A percentile compares a stretch with the other conserved stretches of the same genome.
Evolutionary conservation across 192 early-diverging fungal species (phyloP).

Genomic region (Lunasporangiospora selenospora): DNA sequence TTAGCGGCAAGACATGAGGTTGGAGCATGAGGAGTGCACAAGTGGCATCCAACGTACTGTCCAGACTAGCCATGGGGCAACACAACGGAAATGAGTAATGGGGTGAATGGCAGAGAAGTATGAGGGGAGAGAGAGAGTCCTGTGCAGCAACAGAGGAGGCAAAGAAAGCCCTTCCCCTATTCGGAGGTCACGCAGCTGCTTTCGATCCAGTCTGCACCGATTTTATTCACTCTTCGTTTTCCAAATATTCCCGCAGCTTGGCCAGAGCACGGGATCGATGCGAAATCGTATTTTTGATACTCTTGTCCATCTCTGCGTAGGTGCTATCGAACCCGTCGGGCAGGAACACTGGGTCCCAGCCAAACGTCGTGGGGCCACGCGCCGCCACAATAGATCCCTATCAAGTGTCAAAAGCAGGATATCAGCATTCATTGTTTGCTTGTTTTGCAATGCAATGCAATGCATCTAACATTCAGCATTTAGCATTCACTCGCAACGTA

Average conservation of each 20-base stretch:
- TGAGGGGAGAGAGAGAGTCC: no score
- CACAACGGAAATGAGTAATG: no score
- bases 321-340: constrained; percentile 78
- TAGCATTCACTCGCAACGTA: no score
- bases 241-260: constrained; percentile 61
- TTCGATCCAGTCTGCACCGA: no score
- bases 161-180: no score
- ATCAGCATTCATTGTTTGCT: neutral
- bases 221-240: constrained; percentile 29
- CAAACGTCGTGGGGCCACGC: constrained; percentile 85
- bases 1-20: no score
- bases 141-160: no score
- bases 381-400: constrained; percentile 87
- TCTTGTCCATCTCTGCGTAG: constrained; percentile 90
- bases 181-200: no score
- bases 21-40: no score
- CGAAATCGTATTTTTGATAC: constrained; percentile 88
- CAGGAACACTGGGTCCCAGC: constrained; percentile 97
- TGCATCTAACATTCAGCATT: neutral
- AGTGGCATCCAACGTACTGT: no score
- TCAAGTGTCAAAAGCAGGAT: neutral
- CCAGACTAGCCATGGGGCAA: no score
- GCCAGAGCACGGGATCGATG: constrained; percentile 81
- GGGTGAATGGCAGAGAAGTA: no score
- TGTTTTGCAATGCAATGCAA: neutral